Conservation (phyloP, 2,329 filamentous ascomycete genomes). For the Fusarium sp. region DNA sequence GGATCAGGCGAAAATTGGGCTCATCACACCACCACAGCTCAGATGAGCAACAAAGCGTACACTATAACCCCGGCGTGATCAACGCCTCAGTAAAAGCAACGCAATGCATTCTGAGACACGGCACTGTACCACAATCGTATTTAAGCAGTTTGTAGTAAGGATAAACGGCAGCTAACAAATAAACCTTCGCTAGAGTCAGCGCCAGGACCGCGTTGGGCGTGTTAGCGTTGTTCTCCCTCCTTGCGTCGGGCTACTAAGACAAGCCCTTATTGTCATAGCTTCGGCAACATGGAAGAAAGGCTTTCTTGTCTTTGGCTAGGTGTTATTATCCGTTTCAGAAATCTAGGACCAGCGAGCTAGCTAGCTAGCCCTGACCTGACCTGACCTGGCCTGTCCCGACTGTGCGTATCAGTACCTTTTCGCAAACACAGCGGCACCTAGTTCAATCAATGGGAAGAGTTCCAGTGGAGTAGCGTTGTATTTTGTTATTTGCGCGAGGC, state of each 20-base stretch:
- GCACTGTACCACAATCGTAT: constrained; percentile 4
- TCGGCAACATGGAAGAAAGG: neutral
- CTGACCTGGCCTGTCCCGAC: neutral
- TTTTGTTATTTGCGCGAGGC: constrained; percentile 17
- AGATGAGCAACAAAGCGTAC: neutral
- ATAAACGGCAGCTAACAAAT: neutral
- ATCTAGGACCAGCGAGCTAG: no score
- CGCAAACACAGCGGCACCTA: no score
- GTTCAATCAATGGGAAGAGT: neutral
- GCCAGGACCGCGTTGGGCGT: constrained; percentile 1
- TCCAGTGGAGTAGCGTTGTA: constrained; percentile 16
- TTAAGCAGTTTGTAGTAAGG: constrained; percentile 26
- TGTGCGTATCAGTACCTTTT: no score
- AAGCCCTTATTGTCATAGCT: constrained; percentile 3
- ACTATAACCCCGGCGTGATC: neutral
- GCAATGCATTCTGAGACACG: neutral
- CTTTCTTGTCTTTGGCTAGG: neutral
- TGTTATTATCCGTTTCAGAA: neutral
- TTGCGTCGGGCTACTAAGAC: constrained; percentile 9
- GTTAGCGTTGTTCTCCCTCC: constrained; percentile 27
- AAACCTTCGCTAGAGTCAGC: constrained; percentile 4
- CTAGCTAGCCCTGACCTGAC: neutral
- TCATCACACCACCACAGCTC: neutral
- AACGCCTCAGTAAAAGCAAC: neutral
- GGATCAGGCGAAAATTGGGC: neutral